Base-by-base conservation (phyloP, 2,329 filamentous ascomycete species). In the Alternaria gansuensis region DNA sequence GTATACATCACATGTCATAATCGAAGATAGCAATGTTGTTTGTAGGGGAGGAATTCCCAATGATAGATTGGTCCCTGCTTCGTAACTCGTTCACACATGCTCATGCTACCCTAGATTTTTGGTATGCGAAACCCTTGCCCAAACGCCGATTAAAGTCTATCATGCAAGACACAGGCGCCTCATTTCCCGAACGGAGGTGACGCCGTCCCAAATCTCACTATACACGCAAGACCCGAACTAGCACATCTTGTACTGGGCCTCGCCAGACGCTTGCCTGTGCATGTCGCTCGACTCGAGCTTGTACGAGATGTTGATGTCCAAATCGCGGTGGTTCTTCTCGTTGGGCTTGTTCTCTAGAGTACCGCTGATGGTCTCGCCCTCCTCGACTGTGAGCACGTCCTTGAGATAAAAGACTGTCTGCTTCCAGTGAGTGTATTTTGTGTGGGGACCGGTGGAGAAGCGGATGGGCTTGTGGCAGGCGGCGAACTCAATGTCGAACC, bases 401-500 rank as follows among this genome's bases (percentile, higher is more conserved):
- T 91, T 88, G 64, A 99, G 85, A 82, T 99, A 99, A 83, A 99
- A 98, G 63, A 99, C 95, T 11, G 95, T 99, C 84, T 99, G 95
- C 84, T 99, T 99, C 95, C 95, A 99, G 85, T 99, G 95, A 17
- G 95, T 99, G 83, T 98, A 98, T 83, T 97, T 98, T 71, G 94
- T 96, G 82, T 98, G 95, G 28, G 95, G 95, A 23, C 95, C 95
- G 17, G 95, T 99, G 53, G 92, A 96, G 85, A 99, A 99, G 75
- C 89, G 88, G 76, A 99, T 93, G 31, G 93, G 91, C 86, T 98
- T 98, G 86, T 99, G 95, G 86, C 95, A 98, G 59, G 93, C 93
- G 51, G 91, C 91, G 82, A 99, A 99, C 75, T 98, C 94, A 71
- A 99, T 98, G 77, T 99, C 95, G 82, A 99, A 99, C 95, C 95